These are phyloP conservation scores for Fusarium pseudocircinatum DNA, from an alignment of 2,329 filamentous ascomycete genomes.

Conservation along the genomic window DNA sequence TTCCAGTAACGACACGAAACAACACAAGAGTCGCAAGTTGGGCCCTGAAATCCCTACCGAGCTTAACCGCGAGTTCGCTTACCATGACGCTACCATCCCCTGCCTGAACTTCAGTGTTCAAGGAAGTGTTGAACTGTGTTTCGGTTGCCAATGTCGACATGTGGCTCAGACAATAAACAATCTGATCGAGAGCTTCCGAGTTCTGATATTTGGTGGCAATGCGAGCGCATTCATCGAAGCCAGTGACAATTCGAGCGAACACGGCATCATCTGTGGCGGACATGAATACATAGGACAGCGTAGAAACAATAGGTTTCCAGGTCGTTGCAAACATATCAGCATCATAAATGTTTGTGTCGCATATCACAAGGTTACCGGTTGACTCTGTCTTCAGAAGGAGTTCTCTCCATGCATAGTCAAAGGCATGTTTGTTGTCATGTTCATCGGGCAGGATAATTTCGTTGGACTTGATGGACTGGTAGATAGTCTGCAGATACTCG, in stretches of 20 bases:
- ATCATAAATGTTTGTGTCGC: conserved; percentile 94
- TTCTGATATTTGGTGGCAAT: conserved; percentile 88
- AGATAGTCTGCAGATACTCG: conserved; percentile 87
- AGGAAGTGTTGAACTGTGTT: conserved; percentile 78
- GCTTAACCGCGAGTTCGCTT: conserved; percentile 94
- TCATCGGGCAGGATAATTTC: conserved; percentile 98
- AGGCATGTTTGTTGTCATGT: conserved; percentile 95
- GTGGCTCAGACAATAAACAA: conserved; percentile 87
- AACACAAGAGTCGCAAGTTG: conserved; percentile 95
- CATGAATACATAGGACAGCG: conserved; percentile 98
- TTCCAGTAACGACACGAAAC: conserved; percentile 89
- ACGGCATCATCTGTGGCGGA: conserved; percentile 97
- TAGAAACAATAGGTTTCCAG: conserved; percentile 94
- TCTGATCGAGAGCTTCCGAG: conserved; percentile 89
- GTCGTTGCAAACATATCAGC: conserved; percentile 97
- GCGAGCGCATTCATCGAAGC: conserved; percentile 94
- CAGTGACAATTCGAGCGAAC: conserved; percentile 90
- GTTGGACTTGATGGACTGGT: conserved; percentile 87
- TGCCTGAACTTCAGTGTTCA: conserved; percentile 96
- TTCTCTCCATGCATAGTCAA: conserved; percentile 98
- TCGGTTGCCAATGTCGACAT: conserved; percentile 89
- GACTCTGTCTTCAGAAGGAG: conserved; percentile 84
- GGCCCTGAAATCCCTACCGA: conserved; percentile 91
- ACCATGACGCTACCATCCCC: conserved; percentile 97
- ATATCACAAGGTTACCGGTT: conserved; percentile 77